Conservation (phyloP, 345 rosid species). For the Lumnitzera racemosa region DNA sequence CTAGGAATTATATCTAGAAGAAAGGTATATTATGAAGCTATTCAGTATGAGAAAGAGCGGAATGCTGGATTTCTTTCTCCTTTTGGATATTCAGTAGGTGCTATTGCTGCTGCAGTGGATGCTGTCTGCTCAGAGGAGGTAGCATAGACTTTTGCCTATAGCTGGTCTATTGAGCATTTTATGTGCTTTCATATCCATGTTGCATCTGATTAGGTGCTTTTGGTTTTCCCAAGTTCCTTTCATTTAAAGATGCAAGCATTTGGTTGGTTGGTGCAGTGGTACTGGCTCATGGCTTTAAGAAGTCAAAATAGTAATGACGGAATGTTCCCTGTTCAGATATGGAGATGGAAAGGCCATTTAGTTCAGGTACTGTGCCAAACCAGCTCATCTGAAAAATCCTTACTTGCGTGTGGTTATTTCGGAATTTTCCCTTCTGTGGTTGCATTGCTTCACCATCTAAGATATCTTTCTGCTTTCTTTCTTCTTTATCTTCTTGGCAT, state of each 20-base stretch:
- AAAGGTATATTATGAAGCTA: slow-evolving; percentile 63
- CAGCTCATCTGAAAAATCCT: neutral
- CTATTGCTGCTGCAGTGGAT: slow-evolving; percentile 62
- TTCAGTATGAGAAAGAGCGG: slow-evolving; percentile 72
- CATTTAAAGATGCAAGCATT: slow-evolving; percentile 5
- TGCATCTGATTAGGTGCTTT: slow-evolving; percentile 1
- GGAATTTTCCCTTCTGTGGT: slow-evolving; percentile 3
- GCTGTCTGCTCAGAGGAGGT: slow-evolving; percentile 87
- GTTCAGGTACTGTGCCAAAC: slow-evolving; percentile 53
- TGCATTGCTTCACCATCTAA: neutral
- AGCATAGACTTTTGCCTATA: slow-evolving; percentile 8
- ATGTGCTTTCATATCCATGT: neutral
- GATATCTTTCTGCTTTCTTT: neutral
- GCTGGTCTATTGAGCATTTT: neutral
- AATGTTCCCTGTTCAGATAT: slow-evolving; percentile 33
- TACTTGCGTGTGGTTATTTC: neutral
- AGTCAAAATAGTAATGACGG: slow-evolving; percentile 27
- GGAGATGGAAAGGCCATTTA: slow-evolving; percentile 83
- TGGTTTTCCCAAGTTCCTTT: neutral
- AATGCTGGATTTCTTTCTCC: slow-evolving; percentile 87
- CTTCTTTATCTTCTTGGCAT: slow-evolving; percentile 2
- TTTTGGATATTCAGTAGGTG: slow-evolving; percentile 71
- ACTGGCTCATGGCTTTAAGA: slow-evolving; percentile 57
- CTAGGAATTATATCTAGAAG: slow-evolving; percentile 86
- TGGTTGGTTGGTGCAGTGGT: slow-evolving; percentile 54